These are phyloP conservation scores for Trypanosoma avium DNA, from an alignment of 208 protist species.

Conservation along the genomic window DNA sequence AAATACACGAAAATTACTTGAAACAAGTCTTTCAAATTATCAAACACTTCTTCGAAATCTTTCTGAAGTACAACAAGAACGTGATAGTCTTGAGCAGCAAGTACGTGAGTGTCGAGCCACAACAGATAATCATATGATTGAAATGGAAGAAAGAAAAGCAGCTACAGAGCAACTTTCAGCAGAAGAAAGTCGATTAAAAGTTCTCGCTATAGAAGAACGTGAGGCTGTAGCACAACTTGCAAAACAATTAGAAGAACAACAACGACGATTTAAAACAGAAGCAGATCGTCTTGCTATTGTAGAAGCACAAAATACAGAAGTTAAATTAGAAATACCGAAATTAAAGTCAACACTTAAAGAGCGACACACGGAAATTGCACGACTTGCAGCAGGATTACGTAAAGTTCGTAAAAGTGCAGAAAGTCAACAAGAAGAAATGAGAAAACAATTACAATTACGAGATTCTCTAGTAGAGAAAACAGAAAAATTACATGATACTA, in stretches of 20 bases:
- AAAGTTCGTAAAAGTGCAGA: constrained; percentile 45
- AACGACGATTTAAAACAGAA: constrained; percentile 71
- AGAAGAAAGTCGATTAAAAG: constrained; percentile 46
- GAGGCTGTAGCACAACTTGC: constrained; percentile 41
- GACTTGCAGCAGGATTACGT: constrained; percentile 31
- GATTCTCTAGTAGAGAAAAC: constrained; percentile 49
- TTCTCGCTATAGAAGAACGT: constrained; percentile 32
- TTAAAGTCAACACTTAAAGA: constrained; percentile 67
- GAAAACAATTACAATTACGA: constrained; percentile 43
- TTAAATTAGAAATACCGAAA: constrained; percentile 88
- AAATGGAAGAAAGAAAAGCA: constrained; percentile 44
- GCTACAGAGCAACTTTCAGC: constrained; percentile 36
- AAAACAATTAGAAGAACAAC: constrained; percentile 69
- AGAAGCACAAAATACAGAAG: constrained; percentile 80
- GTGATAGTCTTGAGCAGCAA: constrained; percentile 88
- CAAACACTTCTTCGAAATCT: constrained; percentile 58
- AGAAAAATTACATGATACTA: constrained; percentile 43
- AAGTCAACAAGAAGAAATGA: constrained; percentile 63
- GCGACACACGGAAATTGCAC: constrained; percentile 68
- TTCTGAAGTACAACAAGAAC: constrained; percentile 66
- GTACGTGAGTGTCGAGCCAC: constrained; percentile 85
- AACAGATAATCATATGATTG: constrained; percentile 52
- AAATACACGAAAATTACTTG: constrained; percentile 35
- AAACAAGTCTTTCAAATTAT: constrained; percentile 45
- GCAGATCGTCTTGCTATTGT: constrained; percentile 73